Percentiles rank a stretch among this genome's conserved stretches.
Conservation (phyloP, 352 stramenopile species). For the Phytopythium boreale region DNA sequence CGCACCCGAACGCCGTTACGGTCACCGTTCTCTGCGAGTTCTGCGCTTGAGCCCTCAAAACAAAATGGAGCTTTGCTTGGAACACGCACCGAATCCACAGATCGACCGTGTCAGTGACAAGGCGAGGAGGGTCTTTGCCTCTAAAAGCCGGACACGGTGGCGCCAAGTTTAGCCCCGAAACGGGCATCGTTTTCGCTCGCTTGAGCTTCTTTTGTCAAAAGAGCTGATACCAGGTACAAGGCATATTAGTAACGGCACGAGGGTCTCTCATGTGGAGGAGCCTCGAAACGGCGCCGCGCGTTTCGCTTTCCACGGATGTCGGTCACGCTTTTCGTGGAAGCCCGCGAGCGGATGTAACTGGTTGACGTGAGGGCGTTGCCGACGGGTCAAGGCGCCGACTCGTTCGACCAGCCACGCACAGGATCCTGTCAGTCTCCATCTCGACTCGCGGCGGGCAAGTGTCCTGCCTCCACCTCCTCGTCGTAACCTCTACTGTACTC, state of each 20-base stretch:
- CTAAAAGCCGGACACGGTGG: background rate
- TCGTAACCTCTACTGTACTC: background rate
- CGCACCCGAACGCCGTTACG: background rate
- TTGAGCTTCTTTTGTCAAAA: background rate
- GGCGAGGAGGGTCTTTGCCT: background rate
- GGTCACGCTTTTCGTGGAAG: background rate
- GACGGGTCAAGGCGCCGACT: background rate
- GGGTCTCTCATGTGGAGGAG: background rate
- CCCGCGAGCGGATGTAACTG: background rate
- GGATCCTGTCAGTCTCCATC: background rate
- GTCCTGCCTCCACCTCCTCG: background rate
- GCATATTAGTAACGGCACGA: no score
- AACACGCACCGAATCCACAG: no score
- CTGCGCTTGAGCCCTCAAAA: no score
- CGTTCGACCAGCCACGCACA: background rate
- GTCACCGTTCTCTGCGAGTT: background rate
- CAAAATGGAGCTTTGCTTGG: background rate
- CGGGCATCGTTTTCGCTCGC: background rate
- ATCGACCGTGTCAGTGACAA: background rate
- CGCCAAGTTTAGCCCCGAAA: background rate
- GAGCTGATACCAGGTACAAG: background rate
- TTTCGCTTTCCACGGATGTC: background rate
- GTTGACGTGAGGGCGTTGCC: background rate
- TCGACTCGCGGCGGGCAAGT: background rate
- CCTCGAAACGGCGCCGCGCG: background rate